These are phyloP conservation scores for Pythium pyrilobum DNA, from an alignment of 352 stramenopile species.

Conservation along the genomic window DNA sequence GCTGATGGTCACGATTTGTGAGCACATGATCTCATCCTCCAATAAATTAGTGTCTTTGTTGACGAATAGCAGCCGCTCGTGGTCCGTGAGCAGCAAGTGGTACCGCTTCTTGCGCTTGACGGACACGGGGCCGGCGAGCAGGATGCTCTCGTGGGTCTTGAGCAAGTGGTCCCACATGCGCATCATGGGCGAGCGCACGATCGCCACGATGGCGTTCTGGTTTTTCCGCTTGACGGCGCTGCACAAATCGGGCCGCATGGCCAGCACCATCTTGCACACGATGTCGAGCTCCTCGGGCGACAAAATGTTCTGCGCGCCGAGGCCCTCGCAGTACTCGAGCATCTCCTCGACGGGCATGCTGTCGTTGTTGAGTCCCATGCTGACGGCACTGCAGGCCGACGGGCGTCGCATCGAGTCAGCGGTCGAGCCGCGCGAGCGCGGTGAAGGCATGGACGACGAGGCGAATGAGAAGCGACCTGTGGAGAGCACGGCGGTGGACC, in stretches of 20 bases:
- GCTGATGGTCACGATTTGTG: slow-evolving; percentile 83
- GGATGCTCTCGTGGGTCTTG: slow-evolving; percentile 78
- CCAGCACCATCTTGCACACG: slow-evolving; percentile 73
- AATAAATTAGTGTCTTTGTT: slow-evolving; percentile 88
- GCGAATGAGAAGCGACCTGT: slow-evolving; percentile 62
- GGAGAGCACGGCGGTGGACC: slow-evolving; percentile 26
- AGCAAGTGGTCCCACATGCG: slow-evolving; percentile 77
- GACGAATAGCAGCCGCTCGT: slow-evolving; percentile 82
- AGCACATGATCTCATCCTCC: slow-evolving; percentile 86
- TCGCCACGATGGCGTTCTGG: slow-evolving; percentile 75
- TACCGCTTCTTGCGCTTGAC: slow-evolving; percentile 84
- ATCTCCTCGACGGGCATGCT: slow-evolving; percentile 65
- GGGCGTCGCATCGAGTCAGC: slow-evolving; percentile 11
- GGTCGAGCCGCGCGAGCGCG: slow-evolving; percentile 22
- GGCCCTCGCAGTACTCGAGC: slow-evolving; percentile 77
- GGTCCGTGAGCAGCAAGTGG: slow-evolving; percentile 77
- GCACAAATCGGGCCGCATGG: slow-evolving; percentile 70
- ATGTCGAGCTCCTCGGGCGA: slow-evolving; percentile 62
- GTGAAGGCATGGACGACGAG: slow-evolving; percentile 63
- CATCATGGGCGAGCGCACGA: slow-evolving; percentile 80
- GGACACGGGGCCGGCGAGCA: slow-evolving; percentile 73
- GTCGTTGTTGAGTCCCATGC: slow-evolving; percentile 39
- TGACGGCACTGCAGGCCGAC: slow-evolving; percentile 19
- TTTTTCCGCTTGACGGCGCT: slow-evolving; percentile 76
- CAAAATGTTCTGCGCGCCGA: slow-evolving; percentile 46